Percentiles rank a stretch among this genome's conserved stretches.
Evolutionary conservation across 768 basidiomycete species (phyloP).

Genomic region (Rhizopogon vesiculosus): DNA sequence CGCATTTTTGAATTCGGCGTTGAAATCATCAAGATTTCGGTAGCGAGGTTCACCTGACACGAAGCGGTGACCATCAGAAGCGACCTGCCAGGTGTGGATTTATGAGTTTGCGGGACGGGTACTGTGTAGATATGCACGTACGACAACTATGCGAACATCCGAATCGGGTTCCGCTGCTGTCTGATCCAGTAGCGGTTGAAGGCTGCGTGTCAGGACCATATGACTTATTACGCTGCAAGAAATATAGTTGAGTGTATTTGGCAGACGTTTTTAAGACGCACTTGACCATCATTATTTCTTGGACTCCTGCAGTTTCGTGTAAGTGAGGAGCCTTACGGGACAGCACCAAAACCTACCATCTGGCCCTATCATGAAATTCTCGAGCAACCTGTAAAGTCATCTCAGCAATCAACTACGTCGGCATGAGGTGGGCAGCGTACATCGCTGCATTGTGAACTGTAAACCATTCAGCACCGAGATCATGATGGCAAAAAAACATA

Average conservation of each 20-base stretch:
- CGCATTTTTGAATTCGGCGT: conserved; percentile 26
- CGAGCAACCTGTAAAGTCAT: conserved; percentile 13
- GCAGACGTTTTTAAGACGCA: conserved; percentile 11
- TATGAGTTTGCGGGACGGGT: not conserved
- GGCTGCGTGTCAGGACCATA: conserved; percentile 47
- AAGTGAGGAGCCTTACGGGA: not conserved
- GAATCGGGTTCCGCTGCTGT: conserved; percentile 44
- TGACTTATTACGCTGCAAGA: conserved; percentile 46
- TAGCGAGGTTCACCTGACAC: conserved; percentile 21
- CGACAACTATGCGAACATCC: conserved; percentile 61
- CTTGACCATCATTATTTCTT: conserved; percentile 40
- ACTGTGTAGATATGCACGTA: conserved; percentile 24
- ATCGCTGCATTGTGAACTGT: conserved; percentile 54
- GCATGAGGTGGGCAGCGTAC: conserved; percentile 25
- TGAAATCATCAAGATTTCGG: conserved; percentile 30
- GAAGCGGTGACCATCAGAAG: conserved; percentile 24
- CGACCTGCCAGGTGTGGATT: conserved; percentile 20
- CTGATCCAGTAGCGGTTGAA: conserved; percentile 46
- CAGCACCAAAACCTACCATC: conserved; percentile 18
- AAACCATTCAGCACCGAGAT: not conserved
- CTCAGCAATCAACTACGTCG: not conserved
- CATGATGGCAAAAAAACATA: not conserved
- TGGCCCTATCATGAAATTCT: conserved; percentile 14
- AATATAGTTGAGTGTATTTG: not conserved
- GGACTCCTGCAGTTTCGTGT: conserved; percentile 28